phyloP scores from a whole-genome alignment of 331 rosid species.

The Dryas integrifolia region DNA sequence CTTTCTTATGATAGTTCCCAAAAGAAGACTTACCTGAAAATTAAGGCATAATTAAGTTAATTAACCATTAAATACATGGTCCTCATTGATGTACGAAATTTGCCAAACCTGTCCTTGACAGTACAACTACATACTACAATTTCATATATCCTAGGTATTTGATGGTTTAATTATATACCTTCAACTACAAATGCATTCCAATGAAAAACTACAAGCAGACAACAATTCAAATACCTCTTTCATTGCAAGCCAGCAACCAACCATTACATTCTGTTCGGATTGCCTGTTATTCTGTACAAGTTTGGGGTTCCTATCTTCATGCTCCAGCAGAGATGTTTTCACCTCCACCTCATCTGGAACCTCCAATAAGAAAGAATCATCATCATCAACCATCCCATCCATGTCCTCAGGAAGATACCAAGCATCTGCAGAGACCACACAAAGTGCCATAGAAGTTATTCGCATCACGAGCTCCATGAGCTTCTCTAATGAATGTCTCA shows the following conservation, averaged over 20 bases:
- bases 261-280: conserved; percentile 91
- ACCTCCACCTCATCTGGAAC: conserved; percentile 45
- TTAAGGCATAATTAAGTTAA: conserved; percentile 25
- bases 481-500: conserved; percentile 59
- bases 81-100: conserved; percentile 7
- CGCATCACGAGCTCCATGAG: conserved; percentile 76
- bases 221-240: conserved; percentile 70
- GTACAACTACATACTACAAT: background rate
- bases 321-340: conserved; percentile 39
- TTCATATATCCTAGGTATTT: background rate
- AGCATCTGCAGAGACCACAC: conserved; percentile 99
- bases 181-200: background rate
- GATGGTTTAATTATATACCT: background rate
- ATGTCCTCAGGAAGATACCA: conserved; percentile 87
- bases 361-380: conserved; percentile 59
- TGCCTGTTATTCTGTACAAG: conserved; percentile 45
- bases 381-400: conserved; percentile 73
- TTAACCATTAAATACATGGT: conserved; percentile 2
- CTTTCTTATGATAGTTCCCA: conserved; percentile 89
- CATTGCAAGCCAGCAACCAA: conserved; percentile 99
- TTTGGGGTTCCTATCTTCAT: conserved; percentile 46
- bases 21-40: conserved; percentile 90
- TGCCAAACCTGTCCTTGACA: background rate
- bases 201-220: background rate
- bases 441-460: conserved; percentile 89